Evolutionary conservation across 805 yeast species (phyloP), one percentile per base, ranked within the genome.

Genomic region (Danielia oregonensis): DNA sequence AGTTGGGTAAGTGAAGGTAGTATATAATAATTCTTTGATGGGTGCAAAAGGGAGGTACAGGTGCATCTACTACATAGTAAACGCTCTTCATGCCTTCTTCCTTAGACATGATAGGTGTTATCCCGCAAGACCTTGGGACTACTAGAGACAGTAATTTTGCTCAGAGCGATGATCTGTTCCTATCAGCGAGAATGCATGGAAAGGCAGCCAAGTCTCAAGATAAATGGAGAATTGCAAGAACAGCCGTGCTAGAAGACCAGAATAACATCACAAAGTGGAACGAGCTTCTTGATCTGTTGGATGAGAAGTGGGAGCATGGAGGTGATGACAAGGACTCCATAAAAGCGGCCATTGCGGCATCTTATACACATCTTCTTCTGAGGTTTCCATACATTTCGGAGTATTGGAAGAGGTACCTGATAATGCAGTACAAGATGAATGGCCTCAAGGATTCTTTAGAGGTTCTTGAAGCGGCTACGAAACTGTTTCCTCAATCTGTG

Each of bases 321-420:
- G 31, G 37, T 6, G 35, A 35, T 2, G 29, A 23, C 4, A 27
- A 32, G 10, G 21, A 9, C 8, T 33, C 37, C 26, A 25, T 35
- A 5, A 32, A 32, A 12, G 35, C 32, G 3, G 39, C 39, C 23
- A 35, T 37, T 11, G 17, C 19, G 6, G 13, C 25, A 11, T 35
- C 24, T 3, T 61, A 61, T 36, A 16, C 31, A 5, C 61, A 59
- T 17, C 50, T 81, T 2, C 51, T 84, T n/a, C 39, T 57, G 0
- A 58, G 72, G 33, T 82, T 71, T 43, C 93, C 93, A 0, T 65
- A 73, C 35, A 58, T 78, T 13, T 61, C 68, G n/a, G 72, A 67
- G 6, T 73, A 75, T 48, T 84, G 93, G 93, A 78, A 76, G 50
- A 67, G 69, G 35, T 81, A 68, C 51, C 72, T 72, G 37, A 65